These are phyloP conservation scores for Gynandropsis gynandra DNA, from an alignment of 345 rosid species.

Conservation along the genomic window DNA sequence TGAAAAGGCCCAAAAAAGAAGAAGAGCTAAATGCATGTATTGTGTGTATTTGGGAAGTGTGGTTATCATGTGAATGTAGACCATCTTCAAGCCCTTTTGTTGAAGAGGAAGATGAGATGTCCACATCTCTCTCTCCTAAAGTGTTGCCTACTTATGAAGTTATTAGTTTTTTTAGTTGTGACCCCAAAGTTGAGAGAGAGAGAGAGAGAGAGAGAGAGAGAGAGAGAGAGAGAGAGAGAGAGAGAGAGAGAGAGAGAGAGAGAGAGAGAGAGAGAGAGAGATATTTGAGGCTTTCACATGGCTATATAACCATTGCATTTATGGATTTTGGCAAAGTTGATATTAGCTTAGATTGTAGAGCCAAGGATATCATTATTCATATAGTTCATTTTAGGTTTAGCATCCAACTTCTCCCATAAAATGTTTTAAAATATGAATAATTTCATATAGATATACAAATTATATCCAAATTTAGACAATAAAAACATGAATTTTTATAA, in stretches of 20 bases:
- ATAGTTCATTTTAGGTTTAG: no score
- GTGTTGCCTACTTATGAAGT: conserved; percentile 5
- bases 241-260: not conserved
- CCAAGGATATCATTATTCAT: no score
- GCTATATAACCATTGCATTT: conserved; percentile 8
- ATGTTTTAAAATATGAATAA: no score
- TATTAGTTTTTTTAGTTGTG: no score
- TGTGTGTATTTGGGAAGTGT: conserved; percentile 29
- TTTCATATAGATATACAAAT: no score
- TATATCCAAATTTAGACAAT: no score
- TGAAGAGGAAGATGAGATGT: conserved; percentile 18
- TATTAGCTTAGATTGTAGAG: no score
- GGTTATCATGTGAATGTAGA: conserved; percentile 31
- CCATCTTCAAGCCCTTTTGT: conserved; percentile 24
- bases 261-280: not conserved
- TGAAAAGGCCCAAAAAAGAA: conserved; percentile 23
- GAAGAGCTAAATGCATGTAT: conserved; percentile 33
- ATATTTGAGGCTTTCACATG: conserved; percentile 7
- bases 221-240: not conserved
- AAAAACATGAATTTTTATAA: no score
- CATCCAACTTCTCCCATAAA: no score
- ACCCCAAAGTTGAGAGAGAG: no score
- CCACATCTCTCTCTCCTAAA: conserved; percentile 11
- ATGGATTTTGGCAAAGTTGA: not conserved
- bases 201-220: not conserved